A percentile compares a stretch with the other conserved stretches of the same genome.
These are phyloP conservation scores for Aspergillus glaucus DNA, from an alignment of 2,329 filamentous ascomycete species.

Conservation along the genomic window DNA sequence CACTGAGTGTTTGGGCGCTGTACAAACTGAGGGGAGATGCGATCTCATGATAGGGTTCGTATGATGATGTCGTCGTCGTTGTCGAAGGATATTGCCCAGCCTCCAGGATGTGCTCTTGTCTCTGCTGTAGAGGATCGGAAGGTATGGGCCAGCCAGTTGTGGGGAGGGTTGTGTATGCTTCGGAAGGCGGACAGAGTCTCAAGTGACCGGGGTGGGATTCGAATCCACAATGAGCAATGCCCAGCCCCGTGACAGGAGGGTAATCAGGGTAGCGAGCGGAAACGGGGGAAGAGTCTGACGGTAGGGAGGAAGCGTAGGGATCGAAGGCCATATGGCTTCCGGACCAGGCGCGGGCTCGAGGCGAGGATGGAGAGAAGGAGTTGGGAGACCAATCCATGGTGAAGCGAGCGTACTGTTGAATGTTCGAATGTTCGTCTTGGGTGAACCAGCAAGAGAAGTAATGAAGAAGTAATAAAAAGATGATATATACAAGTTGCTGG, in stretches of 20 bases:
- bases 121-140: slow-evolving; percentile 15
- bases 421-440: neutral
- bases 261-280: neutral
- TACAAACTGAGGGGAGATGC: slow-evolving; percentile 21
- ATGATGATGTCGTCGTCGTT: slow-evolving; percentile 20
- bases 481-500: slow-evolving; percentile 7
- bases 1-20: slow-evolving; percentile 14
- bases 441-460: neutral
- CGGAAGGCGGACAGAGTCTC: slow-evolving; percentile 11
- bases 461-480: slow-evolving; percentile 2
- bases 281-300: neutral
- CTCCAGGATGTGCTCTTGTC: slow-evolving; percentile 13
- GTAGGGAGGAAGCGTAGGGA: slow-evolving; percentile 19
- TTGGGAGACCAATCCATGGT: neutral
- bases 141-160: slow-evolving; percentile 16
- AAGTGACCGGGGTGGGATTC: slow-evolving; percentile 17
- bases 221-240: slow-evolving; percentile 24
- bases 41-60: slow-evolving; percentile 13
- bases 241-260: slow-evolving; percentile 17
- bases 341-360: neutral
- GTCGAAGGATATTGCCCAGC: slow-evolving; percentile 13
- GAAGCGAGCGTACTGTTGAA: neutral
- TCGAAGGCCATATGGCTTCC: slow-evolving; percentile 12
- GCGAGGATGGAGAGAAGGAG: neutral
- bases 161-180: slow-evolving; percentile 13